Evolutionary conservation across 164 flowering plant genomes (phyloP).

Genomic region (Stephania cephalantha): DNA sequence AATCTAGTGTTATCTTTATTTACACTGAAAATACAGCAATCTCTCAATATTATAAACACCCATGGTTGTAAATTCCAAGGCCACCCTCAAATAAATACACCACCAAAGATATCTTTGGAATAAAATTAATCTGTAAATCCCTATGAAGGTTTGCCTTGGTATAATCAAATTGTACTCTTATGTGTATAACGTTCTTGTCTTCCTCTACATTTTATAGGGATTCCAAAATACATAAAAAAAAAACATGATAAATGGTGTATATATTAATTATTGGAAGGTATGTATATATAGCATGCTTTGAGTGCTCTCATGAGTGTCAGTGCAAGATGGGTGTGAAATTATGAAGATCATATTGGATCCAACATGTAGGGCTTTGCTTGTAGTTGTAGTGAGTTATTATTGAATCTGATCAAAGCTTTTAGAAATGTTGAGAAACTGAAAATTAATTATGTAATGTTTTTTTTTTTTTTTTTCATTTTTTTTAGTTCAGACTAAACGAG

Average conservation of each 20-base stretch:
- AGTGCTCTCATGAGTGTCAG: conserved; percentile 3
- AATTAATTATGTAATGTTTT: not conserved
- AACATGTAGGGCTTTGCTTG: conserved; percentile 1
- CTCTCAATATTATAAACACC: not conserved
- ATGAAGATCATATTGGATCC: not conserved
- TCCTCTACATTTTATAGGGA: conserved; percentile 30
- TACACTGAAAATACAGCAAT: not conserved
- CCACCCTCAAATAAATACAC: conserved; percentile 18
- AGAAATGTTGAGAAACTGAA: not conserved
- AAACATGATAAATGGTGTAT: not conserved
- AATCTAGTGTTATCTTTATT: conserved; percentile 4
- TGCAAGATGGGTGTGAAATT: conserved; percentile 4
- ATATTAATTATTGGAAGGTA: not conserved
- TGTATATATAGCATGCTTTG: not conserved
- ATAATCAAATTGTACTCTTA: conserved; percentile 8
- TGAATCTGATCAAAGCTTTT: not conserved
- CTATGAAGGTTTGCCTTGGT: conserved; percentile 34
- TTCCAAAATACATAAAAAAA: not conserved
- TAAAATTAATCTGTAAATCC: conserved; percentile 36
- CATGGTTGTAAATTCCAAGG: conserved; percentile 27
- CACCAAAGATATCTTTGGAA: conserved; percentile 28
- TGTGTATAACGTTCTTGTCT: conserved; percentile 20
- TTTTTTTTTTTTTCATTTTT: too few species aligned
- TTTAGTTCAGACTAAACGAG: not conserved
- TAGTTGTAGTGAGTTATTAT: conserved; percentile 3